These are phyloP conservation scores for Hyphodiscus sp. DNA, from an alignment of 2,329 filamentous ascomycete species.

Conservation along the genomic window DNA sequence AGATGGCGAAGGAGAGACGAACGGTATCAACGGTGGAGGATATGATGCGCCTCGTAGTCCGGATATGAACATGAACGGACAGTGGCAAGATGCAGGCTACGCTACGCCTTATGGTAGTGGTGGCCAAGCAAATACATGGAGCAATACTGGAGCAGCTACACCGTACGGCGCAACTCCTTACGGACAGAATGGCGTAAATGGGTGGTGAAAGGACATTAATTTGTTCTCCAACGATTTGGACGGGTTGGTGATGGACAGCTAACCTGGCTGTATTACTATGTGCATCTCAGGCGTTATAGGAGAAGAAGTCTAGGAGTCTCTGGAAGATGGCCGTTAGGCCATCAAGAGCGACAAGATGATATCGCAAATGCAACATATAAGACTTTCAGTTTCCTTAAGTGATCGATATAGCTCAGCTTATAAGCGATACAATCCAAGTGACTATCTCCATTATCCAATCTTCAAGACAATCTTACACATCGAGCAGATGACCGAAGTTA, in stretches of 20 bases:
- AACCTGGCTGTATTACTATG: not conserved
- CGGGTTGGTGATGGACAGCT: not conserved
- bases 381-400: not conserved
- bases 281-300: conserved; percentile 2
- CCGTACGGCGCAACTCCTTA: conserved; percentile 57
- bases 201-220: conserved; percentile 18
- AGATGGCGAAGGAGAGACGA: conserved; percentile 48
- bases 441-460: no score
- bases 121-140: conserved; percentile 59
- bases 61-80: conserved; percentile 48
- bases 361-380: not conserved
- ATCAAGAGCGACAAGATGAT: conserved; percentile 3
- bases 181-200: conserved; percentile 35
- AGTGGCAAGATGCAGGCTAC: conserved; percentile 56
- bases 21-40: conserved; percentile 39
- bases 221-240: not conserved
- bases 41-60: conserved; percentile 58
- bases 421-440: no score
- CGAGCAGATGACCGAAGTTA: no score
- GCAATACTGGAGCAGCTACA: conserved; percentile 48
- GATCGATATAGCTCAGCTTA: not conserved
- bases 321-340: conserved; percentile 8
- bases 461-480: no score
- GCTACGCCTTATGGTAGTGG: conserved; percentile 60
- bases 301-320: not conserved